These are phyloP conservation scores for Penicillium crustosum DNA, from an alignment of 2,329 filamentous ascomycete genomes.

Conservation along the genomic window DNA sequence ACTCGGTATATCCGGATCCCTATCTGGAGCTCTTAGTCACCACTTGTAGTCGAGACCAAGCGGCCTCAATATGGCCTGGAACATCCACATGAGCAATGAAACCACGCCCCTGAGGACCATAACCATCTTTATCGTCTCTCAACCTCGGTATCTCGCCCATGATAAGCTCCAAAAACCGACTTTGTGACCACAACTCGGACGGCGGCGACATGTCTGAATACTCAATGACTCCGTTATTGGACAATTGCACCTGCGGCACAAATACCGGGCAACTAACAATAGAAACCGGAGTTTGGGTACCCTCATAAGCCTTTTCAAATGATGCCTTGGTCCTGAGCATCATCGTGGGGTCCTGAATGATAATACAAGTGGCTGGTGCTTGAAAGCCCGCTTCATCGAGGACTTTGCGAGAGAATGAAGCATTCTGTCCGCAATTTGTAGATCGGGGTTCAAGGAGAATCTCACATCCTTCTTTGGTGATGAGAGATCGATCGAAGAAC, in stretches of 20 bases:
- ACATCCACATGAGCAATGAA: conserved; percentile 50
- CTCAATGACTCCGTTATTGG: conserved; percentile 1
- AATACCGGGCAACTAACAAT: conserved; percentile 29
- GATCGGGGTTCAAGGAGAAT: conserved; percentile 47
- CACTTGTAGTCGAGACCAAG: conserved; percentile 29
- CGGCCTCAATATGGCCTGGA: conserved; percentile 36
- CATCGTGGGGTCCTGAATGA: conserved; percentile 52
- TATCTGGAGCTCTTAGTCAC: conserved; percentile 6
- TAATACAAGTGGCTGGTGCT: conserved; percentile 28
- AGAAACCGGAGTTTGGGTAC: conserved; percentile 15
- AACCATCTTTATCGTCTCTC: conserved; percentile 45
- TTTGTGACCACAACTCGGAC: conserved; percentile 37
- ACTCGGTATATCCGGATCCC: not conserved
- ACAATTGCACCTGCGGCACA: conserved; percentile 17
- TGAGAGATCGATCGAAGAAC: conserved; percentile 23
- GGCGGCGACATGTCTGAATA: conserved; percentile 11
- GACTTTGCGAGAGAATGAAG: conserved; percentile 36
- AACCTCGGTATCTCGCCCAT: conserved; percentile 48
- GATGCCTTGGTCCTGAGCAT: conserved; percentile 43
- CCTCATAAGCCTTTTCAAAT: conserved; percentile 42
- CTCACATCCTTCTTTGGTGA: conserved; percentile 27
- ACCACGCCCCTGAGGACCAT: conserved; percentile 46
- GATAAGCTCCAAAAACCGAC: conserved; percentile 45
- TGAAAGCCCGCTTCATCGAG: conserved; percentile 33
- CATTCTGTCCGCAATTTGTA: conserved; percentile 50